A percentile compares a stretch with the other conserved stretches of the same genome.
Conservation (phyloP, 805 yeast genomes). For the Kodamaea sagamina region DNA sequence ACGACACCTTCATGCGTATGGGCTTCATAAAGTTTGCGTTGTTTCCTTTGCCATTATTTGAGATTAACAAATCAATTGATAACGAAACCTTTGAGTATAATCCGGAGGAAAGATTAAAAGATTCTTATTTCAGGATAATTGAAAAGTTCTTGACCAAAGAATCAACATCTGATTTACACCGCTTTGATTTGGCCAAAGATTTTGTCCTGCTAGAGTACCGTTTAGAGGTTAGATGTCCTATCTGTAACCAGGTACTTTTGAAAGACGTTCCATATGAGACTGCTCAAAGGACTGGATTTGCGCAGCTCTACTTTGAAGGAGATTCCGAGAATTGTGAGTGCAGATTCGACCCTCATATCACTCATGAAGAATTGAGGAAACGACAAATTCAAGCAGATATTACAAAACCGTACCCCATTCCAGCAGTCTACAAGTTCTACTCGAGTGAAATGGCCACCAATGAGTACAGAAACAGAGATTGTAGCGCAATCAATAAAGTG, state of each 20-base stretch:
- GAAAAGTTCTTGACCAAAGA: neutral
- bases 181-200: neutral
- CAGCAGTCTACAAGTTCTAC: conserved; percentile 14
- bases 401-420: neutral
- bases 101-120: conserved; percentile 10
- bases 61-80: conserved; percentile 14
- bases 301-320: conserved; percentile 13
- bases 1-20: conserved; percentile 20
- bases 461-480: neutral
- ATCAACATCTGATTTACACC: neutral
- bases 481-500: neutral
- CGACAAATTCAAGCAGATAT: conserved; percentile 21
- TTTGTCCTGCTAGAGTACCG: conserved; percentile 9
- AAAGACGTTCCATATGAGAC: conserved; percentile 14
- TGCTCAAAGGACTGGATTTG: conserved; percentile 16
- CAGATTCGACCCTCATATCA: conserved; percentile 8
- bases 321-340: neutral
- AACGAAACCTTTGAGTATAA: conserved; percentile 16
- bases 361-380: conserved; percentile 25
- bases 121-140: conserved; percentile 3
- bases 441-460: conserved; percentile 8
- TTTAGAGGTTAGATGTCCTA: conserved; percentile 18
- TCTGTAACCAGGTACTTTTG: conserved; percentile 15
- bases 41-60: conserved; percentile 23
- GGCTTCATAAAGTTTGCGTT: conserved; percentile 18